Conservation (phyloP, 129 eudicot species). For the Tanacetum coccineum region DNA sequence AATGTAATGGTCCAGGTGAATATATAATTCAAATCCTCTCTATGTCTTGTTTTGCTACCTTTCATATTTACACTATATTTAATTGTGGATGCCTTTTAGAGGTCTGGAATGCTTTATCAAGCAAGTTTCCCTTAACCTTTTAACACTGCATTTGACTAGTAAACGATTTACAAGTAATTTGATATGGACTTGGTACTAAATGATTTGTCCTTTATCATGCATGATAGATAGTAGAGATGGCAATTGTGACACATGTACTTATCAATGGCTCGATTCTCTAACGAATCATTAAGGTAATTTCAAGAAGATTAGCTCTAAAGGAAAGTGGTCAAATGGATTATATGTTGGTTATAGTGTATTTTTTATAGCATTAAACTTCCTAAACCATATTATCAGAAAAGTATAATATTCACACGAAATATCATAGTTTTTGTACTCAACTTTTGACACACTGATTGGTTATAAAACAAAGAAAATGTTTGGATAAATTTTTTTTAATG, state of each 20-base stretch:
- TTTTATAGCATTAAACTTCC: background rate
- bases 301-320: background rate
- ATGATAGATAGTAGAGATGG: background rate
- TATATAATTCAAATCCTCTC: background rate
- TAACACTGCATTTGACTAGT: background rate
- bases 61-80: background rate
- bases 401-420: background rate
- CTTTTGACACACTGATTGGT: background rate
- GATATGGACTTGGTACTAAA: conserved; percentile 3
- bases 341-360: background rate
- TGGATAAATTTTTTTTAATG: background rate
- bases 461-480: background rate
- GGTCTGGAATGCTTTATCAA: background rate
- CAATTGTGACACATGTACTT: background rate
- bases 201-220: background rate
- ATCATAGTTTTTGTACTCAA: background rate
- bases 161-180: conserved; percentile 1
- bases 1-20: conserved; percentile 92
- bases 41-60: background rate
- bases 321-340: background rate
- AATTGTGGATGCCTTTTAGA: background rate
- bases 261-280: background rate
- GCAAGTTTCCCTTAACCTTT: conserved; percentile 7
- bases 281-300: background rate
- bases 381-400: background rate